A percentile compares a stretch with the other conserved stretches of the same genome.
Evolutionary conservation across 139 green algal genomes (phyloP).

Genomic region (Zygnema cylindricum): DNA sequence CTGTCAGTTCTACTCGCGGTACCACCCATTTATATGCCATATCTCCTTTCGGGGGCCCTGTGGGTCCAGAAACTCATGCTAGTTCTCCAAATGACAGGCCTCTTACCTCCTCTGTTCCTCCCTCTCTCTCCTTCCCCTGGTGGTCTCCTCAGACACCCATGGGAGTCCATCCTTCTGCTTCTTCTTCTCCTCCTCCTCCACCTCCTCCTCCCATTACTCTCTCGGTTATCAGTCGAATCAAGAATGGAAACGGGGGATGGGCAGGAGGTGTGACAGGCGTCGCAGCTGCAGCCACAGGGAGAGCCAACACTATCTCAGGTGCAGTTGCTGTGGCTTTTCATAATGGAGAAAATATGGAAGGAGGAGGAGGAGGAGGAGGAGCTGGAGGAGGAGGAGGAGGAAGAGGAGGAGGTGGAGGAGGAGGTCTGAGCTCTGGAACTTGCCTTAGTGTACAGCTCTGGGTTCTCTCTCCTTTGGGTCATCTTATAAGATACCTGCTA

Average conservation of each 20-base stretch:
- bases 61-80: conserved; percentile 10
- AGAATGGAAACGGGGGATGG: conserved; percentile 41
- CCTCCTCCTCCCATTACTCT: conserved; percentile 36
- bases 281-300: conserved; percentile 26
- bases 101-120: background rate
- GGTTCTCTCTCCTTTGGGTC: conserved; percentile 40
- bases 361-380: background rate
- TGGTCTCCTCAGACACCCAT: conserved; percentile 39
- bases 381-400: background rate
- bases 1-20: conserved; percentile 62
- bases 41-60: conserved; percentile 30
- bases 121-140: conserved; percentile 23
- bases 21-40: conserved; percentile 71
- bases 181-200: background rate
- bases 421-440: background rate
- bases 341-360: background rate
- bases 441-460: conserved; percentile 32
- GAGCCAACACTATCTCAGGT: conserved; percentile 13
- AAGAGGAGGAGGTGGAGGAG: no score
- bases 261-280: conserved; percentile 30
- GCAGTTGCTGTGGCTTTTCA: conserved; percentile 46
- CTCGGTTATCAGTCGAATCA: conserved; percentile 24
- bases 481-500: conserved; percentile 47
- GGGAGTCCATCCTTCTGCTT: conserved; percentile 1
- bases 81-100: background rate